These are phyloP conservation scores for Fusarium sp. DNA, from an alignment of 2,329 filamentous ascomycete genomes.

Conservation along the genomic window DNA sequence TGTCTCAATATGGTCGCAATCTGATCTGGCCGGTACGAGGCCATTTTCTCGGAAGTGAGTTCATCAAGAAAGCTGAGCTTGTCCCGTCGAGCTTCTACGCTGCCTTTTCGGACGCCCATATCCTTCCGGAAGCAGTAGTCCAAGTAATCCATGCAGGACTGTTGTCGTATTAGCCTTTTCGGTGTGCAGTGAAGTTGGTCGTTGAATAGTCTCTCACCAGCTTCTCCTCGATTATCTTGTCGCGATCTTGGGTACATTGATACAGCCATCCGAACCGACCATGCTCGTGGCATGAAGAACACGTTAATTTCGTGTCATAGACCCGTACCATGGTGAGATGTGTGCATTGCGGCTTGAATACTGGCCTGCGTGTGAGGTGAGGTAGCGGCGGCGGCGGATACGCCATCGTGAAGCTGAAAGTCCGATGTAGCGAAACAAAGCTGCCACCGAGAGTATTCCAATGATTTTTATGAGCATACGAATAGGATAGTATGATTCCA, in stretches of 20 bases:
- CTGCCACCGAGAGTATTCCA: background rate
- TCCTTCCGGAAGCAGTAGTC: slow-evolving; percentile 52
- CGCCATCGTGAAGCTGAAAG: slow-evolving; percentile 29
- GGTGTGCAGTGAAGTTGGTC: background rate
- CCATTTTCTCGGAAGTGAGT: slow-evolving; percentile 59
- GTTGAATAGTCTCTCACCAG: slow-evolving; percentile 45
- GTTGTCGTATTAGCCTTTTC: slow-evolving; percentile 11
- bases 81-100: slow-evolving; percentile 59
- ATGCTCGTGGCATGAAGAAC: slow-evolving; percentile 69
- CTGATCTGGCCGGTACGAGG: slow-evolving; percentile 64
- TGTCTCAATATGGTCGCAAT: slow-evolving; percentile 65
- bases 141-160: slow-evolving; percentile 56
- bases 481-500: background rate
- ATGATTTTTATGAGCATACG: background rate
- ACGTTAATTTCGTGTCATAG: slow-evolving; percentile 68
- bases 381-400: slow-evolving; percentile 19
- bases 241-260: slow-evolving; percentile 77
- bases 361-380: slow-evolving; percentile 25
- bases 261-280: slow-evolving; percentile 81
- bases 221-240: slow-evolving; percentile 57
- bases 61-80: slow-evolving; percentile 64
- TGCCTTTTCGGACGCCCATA: slow-evolving; percentile 57
- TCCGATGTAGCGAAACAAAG: background rate
- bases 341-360: slow-evolving; percentile 67
- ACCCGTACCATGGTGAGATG: slow-evolving; percentile 79